phyloP scores from a whole-genome alignment of 495 filamentous ascomycete species.

The Rostrohypoxylon terebratum region DNA sequence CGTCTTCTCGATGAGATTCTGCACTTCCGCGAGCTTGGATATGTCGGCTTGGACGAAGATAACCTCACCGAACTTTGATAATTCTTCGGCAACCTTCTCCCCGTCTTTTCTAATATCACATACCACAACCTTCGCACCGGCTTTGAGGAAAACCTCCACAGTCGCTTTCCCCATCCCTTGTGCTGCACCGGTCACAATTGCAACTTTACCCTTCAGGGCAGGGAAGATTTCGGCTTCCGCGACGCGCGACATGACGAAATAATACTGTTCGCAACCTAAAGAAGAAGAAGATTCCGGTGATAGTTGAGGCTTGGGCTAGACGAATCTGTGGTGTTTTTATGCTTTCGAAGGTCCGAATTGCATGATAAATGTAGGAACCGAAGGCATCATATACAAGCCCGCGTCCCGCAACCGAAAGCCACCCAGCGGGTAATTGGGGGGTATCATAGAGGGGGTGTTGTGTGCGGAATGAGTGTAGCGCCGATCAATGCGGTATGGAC shows the following conservation, averaged over 20 bases:
- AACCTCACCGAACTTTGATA: constrained; percentile 28
- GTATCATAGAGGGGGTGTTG: too few species aligned
- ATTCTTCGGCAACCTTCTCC: constrained; percentile 16
- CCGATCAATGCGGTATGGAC: too few species aligned
- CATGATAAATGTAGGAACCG: too few species aligned
- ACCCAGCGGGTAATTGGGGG: too few species aligned
- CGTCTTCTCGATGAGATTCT: constrained; percentile 54
- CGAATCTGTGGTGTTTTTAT: too few species aligned
- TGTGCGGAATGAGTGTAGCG: too few species aligned
- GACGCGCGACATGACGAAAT: constrained; percentile 24
- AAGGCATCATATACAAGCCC: too few species aligned
- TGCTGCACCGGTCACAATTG: constrained; percentile 55
- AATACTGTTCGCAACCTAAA: background rate
- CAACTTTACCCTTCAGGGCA: constrained; percentile 45
- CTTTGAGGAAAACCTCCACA: constrained; percentile 53
- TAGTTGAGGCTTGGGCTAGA: too few species aligned
- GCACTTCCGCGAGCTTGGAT: constrained; percentile 45
- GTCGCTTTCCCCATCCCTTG: constrained; percentile 61
- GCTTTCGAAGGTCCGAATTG: too few species aligned
- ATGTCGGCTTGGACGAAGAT: constrained; percentile 49
- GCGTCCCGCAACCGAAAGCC: too few species aligned
- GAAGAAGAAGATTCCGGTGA: background rate
- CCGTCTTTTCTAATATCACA: constrained; percentile 56
- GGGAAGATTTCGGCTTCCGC: constrained; percentile 29
- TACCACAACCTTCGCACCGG: constrained; percentile 52